Percentiles rank a stretch among this genome's conserved stretches.
Conservation (phyloP, 129 eudicot genomes). For the Centella asiatica region DNA sequence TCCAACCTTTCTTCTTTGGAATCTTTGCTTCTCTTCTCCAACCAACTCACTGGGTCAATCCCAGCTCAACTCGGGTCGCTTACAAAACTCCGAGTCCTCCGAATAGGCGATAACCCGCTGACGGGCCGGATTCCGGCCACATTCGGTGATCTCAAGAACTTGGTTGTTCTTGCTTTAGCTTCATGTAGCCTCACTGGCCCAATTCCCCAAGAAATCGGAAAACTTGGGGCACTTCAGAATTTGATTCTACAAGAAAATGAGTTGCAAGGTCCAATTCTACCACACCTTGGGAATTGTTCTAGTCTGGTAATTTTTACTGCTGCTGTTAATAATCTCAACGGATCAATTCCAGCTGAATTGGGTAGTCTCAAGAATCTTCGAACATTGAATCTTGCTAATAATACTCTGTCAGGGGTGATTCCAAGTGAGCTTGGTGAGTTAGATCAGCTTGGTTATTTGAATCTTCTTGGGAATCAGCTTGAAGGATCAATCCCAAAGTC, state of each 20-base stretch:
- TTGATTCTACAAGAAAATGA: conserved; percentile 55
- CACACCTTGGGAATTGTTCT: conserved; percentile 61
- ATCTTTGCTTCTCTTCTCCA: conserved; percentile 62
- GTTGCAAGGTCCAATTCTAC: conserved; percentile 55
- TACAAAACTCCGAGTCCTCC: conserved; percentile 40
- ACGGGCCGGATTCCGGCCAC: conserved; percentile 64
- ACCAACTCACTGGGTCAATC: conserved; percentile 74
- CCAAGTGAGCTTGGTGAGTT: conserved; percentile 60
- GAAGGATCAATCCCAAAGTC: conserved; percentile 72
- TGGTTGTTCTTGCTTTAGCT: conserved; percentile 64
- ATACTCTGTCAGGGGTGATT: conserved; percentile 58
- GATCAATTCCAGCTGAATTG: conserved; percentile 64
- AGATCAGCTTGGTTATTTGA: conserved; percentile 50
- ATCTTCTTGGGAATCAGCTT: conserved; percentile 65
- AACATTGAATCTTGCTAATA: conserved; percentile 61
- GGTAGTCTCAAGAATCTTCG: conserved; percentile 44
- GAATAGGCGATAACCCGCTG: conserved; percentile 77
- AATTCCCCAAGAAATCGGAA: conserved; percentile 64
- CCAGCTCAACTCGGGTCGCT: conserved; percentile 67
- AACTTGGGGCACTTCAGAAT: conserved; percentile 33
- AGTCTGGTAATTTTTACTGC: conserved; percentile 50
- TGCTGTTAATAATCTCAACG: conserved; percentile 51
- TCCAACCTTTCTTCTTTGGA: conserved; percentile 54
- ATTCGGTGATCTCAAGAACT: conserved; percentile 39
- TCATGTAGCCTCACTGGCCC: conserved; percentile 72